Conservation (phyloP, 1,284 basidiomycete species). For the Fomitopsis pinicola region DNA sequence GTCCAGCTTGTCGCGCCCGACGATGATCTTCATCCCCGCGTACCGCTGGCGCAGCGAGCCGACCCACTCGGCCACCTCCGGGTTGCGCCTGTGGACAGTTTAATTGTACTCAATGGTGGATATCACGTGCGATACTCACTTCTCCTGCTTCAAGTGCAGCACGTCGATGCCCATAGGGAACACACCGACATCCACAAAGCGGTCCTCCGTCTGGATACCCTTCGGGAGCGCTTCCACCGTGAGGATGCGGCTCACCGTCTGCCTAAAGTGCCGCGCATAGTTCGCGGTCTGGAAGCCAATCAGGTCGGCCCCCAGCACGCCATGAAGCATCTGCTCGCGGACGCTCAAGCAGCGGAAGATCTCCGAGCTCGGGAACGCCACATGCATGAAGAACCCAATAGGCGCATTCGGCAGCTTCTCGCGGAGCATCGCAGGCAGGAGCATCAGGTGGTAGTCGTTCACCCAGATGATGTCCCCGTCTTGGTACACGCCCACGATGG, state of each 20-base stretch:
- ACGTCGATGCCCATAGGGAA: conserved; percentile 93
- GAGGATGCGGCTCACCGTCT: conserved; percentile 81
- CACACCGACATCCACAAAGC: conserved; percentile 81
- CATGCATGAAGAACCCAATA: conserved; percentile 88
- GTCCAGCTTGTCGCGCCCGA: conserved; percentile 86
- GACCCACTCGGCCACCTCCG: conserved; percentile 82
- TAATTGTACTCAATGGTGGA: neutral
- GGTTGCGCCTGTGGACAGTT: conserved; percentile 47
- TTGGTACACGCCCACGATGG: conserved; percentile 67
- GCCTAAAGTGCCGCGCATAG: conserved; percentile 74
- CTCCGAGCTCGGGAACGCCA: conserved; percentile 85
- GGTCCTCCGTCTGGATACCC: conserved; percentile 62
- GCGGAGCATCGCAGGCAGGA: conserved; percentile 76
- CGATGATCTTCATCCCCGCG: conserved; percentile 79
- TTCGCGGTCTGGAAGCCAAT: conserved; percentile 86
- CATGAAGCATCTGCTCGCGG: conserved; percentile 61
- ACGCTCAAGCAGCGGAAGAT: conserved; percentile 83
- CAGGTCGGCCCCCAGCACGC: conserved; percentile 71
- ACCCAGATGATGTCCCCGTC: conserved; percentile 86
- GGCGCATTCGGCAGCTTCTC: conserved; percentile 56
- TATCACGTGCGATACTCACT: conserved; percentile 35
- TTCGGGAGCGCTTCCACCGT: conserved; percentile 80
- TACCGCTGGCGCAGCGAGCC: conserved; percentile 74
- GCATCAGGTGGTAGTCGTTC: conserved; percentile 85
- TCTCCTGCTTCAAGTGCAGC: conserved; percentile 59